phyloP scores from a whole-genome alignment of 768 basidiomycete species.

The Mycena metata region DNA sequence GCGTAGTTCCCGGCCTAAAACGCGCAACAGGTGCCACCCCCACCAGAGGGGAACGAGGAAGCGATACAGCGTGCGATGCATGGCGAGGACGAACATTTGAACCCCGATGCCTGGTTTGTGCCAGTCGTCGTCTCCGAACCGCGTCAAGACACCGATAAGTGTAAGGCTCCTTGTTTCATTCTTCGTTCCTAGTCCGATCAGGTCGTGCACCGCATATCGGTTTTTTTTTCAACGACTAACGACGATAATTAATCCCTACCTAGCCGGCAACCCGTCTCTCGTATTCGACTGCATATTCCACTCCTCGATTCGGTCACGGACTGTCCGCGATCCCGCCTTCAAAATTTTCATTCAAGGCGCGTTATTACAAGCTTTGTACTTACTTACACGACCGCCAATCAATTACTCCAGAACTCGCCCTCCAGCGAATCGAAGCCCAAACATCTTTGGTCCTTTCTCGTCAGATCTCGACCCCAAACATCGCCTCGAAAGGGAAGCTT shows the following conservation, averaged over 20 bases:
- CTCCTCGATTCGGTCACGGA: constrained; percentile 68
- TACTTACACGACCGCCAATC: constrained; percentile 20
- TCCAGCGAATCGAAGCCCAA: constrained; percentile 77
- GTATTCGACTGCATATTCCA: constrained; percentile 84
- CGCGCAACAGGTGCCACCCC: constrained; percentile 68
- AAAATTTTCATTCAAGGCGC: constrained; percentile 78
- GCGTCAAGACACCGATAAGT: constrained; percentile 73
- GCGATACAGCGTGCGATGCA: constrained; percentile 70
- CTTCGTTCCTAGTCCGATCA: constrained; percentile 9
- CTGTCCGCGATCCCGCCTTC: constrained; percentile 72
- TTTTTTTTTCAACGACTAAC: too few relatives aligned
- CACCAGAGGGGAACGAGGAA: constrained; percentile 72
- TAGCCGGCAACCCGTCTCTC: constrained; percentile 77
- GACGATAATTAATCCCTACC: constrained; percentile 16
- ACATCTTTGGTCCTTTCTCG: constrained; percentile 73
- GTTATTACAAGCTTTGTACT: constrained; percentile 35
- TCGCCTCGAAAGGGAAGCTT: constrained; percentile 80
- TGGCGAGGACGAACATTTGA: constrained; percentile 58
- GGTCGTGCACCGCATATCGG: constrained; percentile 20
- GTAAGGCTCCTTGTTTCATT: not conserved
- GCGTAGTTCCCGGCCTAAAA: not conserved
- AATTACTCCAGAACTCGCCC: constrained; percentile 69
- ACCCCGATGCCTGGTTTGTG: constrained; percentile 68
- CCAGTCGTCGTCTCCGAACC: constrained; percentile 79
- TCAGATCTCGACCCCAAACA: constrained; percentile 80